phyloP scores from a whole-genome alignment of 2,329 filamentous ascomycete genomes.

The Talaromyces albobiverticillius region DNA sequence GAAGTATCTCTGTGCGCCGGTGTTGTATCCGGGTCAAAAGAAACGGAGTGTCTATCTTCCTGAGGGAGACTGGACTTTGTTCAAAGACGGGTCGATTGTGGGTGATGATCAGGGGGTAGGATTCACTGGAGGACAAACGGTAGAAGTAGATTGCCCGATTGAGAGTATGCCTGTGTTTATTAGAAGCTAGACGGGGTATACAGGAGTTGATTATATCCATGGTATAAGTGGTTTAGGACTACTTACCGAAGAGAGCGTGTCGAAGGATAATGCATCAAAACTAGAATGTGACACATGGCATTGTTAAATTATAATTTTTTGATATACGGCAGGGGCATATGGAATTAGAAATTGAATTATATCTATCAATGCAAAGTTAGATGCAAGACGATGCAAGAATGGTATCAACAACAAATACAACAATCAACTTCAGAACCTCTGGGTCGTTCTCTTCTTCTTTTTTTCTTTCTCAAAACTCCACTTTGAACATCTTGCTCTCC shows the following conservation, averaged over 20 bases:
- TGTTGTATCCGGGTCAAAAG: slow-evolving; percentile 50
- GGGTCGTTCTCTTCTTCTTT: too few species aligned
- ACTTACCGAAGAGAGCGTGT: too few species aligned
- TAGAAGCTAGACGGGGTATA: slow-evolving; percentile 3
- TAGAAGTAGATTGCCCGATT: slow-evolving; percentile 46
- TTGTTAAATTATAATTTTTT: too few species aligned
- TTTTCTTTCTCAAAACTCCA: neutral
- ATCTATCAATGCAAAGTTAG: too few species aligned
- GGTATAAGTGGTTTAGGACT: neutral
- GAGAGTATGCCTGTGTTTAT: slow-evolving; percentile 49
- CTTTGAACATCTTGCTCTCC: slow-evolving; percentile 22
- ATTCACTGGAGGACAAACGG: slow-evolving; percentile 35
- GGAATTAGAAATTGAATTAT: neutral
- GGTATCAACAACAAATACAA: too few species aligned
- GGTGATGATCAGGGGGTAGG: slow-evolving; percentile 2
- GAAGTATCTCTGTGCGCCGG: slow-evolving; percentile 58
- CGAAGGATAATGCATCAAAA: too few species aligned
- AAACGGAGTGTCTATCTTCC: slow-evolving; percentile 55
- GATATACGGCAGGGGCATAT: too few species aligned
- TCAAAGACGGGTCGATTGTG: slow-evolving; percentile 10
- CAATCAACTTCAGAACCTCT: too few species aligned
- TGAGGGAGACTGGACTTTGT: slow-evolving; percentile 44
- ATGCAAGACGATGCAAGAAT: too few species aligned
- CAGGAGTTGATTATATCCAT: neutral
- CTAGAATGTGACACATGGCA: too few species aligned